Evolutionary conservation across 2,329 filamentous ascomycete species (phyloP).

Genomic region (Mollisia scopiformis): DNA sequence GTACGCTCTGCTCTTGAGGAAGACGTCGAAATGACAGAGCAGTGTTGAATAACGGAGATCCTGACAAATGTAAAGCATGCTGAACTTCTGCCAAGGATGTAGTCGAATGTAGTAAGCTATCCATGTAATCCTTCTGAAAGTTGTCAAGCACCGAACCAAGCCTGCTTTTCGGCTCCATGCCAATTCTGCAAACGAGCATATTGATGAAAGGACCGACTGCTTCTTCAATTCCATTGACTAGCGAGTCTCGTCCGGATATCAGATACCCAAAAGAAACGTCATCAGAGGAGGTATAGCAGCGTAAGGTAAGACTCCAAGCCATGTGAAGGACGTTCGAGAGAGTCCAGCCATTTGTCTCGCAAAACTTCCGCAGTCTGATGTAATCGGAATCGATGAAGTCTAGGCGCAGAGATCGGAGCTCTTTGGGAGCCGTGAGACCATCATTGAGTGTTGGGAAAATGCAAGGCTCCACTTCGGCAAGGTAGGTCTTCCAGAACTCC

Average conservation of each 20-base stretch:
- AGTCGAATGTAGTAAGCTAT: slow-evolving; percentile 38
- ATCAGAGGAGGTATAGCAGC: slow-evolving; percentile 41
- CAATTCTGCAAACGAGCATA: slow-evolving; percentile 38
- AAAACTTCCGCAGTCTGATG: slow-evolving; percentile 38
- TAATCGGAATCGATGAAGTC: slow-evolving; percentile 25
- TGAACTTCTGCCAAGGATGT: slow-evolving; percentile 48
- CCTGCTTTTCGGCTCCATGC: slow-evolving; percentile 15
- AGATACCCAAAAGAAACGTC: slow-evolving; percentile 44
- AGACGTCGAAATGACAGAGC: slow-evolving; percentile 22
- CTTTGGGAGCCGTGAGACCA: slow-evolving; percentile 18
- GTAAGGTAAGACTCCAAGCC: slow-evolving; percentile 42
- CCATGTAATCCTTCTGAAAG: slow-evolving; percentile 38
- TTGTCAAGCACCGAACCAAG: slow-evolving; percentile 33
- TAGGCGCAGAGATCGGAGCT: slow-evolving; percentile 14
- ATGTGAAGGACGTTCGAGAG: slow-evolving; percentile 41
- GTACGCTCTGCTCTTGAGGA: slow-evolving; percentile 3
- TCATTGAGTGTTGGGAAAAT: slow-evolving; percentile 40
- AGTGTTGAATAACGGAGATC: slow-evolving; percentile 29
- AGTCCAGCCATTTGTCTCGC: slow-evolving; percentile 41
- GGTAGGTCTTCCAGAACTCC: slow-evolving; percentile 34
- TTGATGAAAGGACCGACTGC: slow-evolving; percentile 50
- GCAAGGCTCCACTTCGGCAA: slow-evolving; percentile 31
- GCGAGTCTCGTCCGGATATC: slow-evolving; percentile 46
- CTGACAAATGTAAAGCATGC: slow-evolving; percentile 20
- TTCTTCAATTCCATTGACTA: slow-evolving; percentile 47